phyloP scores from a whole-genome alignment of 2,329 filamentous ascomycete species.

The Colletotrichum aenigma region DNA sequence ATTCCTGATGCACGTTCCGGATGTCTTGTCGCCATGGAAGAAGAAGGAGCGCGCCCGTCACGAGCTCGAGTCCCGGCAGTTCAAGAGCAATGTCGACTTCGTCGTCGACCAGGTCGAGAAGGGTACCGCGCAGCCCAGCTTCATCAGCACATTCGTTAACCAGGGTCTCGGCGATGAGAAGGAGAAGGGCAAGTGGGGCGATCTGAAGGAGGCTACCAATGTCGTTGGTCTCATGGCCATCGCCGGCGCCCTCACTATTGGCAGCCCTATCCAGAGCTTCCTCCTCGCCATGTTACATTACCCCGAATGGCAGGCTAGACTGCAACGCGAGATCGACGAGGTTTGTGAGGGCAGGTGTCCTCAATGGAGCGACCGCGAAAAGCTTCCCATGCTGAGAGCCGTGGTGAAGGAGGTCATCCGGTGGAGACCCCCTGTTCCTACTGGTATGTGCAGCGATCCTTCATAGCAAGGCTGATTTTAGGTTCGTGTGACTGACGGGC shows the following conservation, averaged over 20 bases:
- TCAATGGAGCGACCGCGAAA: conserved; percentile 39
- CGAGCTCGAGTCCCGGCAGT: conserved; percentile 40
- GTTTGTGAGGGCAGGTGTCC: conserved; percentile 46
- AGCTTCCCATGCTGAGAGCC: conserved; percentile 42
- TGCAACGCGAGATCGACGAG: conserved; percentile 44
- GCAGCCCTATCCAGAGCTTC: conserved; percentile 43
- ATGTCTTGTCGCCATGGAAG: conserved; percentile 47
- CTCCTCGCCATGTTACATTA: conserved; percentile 32
- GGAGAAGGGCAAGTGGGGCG: conserved; percentile 29
- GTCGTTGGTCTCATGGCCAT: conserved; percentile 51
- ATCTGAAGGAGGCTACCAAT: conserved; percentile 43
- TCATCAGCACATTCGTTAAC: conserved; percentile 45
- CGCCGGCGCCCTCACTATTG: conserved; percentile 48
- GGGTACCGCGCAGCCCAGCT: conserved; percentile 41
- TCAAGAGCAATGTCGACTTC: conserved; percentile 38
- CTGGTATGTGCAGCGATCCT: conserved; percentile 38
- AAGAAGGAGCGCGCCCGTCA: conserved; percentile 44
- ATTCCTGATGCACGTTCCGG: conserved; percentile 43
- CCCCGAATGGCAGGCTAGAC: conserved; percentile 35
- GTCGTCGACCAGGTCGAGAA: conserved; percentile 36
- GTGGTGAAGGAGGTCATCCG: conserved; percentile 50
- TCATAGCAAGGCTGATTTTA: not conserved
- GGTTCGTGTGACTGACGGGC: conserved; percentile 27
- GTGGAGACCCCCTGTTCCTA: conserved; percentile 60
- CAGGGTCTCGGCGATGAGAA: conserved; percentile 29